phyloP scores from a whole-genome alignment of 495 filamentous ascomycete species.

The Jackrogersella minutella region DNA sequence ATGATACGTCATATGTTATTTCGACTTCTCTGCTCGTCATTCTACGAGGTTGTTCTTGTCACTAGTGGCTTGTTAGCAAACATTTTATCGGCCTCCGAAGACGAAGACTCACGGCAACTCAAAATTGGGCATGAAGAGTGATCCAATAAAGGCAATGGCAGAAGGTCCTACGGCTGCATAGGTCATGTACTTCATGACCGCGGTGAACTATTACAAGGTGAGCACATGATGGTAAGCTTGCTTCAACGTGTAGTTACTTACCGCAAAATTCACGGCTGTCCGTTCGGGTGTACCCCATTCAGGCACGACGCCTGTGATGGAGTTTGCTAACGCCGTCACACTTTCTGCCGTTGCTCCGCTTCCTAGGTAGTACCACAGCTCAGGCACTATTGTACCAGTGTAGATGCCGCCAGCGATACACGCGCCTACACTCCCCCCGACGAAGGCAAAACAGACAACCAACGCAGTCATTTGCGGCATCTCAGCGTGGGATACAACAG shows the following conservation, averaged over 20 bases:
- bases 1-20: not conserved
- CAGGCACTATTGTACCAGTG: constrained; percentile 49
- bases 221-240: not conserved
- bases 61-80: constrained; percentile 25
- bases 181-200: constrained; percentile 57
- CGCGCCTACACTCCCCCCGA: constrained; percentile 58
- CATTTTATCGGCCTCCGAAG: not conserved
- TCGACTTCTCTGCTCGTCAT: not conserved
- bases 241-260: constrained; percentile 30
- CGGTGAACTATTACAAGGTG: constrained; percentile 48
- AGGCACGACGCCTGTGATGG: constrained; percentile 53
- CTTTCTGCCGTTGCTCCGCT: constrained; percentile 25
- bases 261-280: constrained; percentile 53
- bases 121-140: constrained; percentile 54
- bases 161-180: constrained; percentile 55
- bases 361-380: constrained; percentile 47
- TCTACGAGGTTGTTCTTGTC: constrained; percentile 49
- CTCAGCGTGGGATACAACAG: constrained; percentile 54
- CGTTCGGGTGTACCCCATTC: constrained; percentile 54
- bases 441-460: constrained; percentile 52
- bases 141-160: constrained; percentile 48
- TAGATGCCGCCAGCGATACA: constrained; percentile 60
- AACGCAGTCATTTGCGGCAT: constrained; percentile 59
- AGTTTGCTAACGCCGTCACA: constrained; percentile 52
- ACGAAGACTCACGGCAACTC: constrained; percentile 49